Percentiles rank a stretch among this genome's conserved stretches.
Evolutionary conservation across 2,329 filamentous ascomycete genomes (phyloP).

Genomic region (Calonectria hawksworthii): DNA sequence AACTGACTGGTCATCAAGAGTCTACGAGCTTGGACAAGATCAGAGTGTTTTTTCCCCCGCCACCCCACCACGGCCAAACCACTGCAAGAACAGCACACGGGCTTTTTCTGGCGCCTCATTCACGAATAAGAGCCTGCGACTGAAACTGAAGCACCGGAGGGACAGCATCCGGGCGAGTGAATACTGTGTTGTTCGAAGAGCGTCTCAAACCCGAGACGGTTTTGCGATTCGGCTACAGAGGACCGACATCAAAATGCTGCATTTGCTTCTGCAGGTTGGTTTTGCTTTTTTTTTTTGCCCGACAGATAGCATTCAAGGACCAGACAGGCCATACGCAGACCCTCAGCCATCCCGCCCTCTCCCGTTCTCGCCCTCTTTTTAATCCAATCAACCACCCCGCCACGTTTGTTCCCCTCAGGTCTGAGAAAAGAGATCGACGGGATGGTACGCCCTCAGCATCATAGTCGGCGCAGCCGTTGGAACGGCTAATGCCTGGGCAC

Average conservation of each 20-base stretch:
- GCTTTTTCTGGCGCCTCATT: background rate
- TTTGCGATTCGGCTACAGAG: background rate
- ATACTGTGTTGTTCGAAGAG: background rate
- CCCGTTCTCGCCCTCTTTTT: background rate
- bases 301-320: background rate
- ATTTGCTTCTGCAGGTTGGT: background rate
- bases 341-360: conserved; percentile 1
- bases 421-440: conserved; percentile 9
- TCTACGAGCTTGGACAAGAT: background rate
- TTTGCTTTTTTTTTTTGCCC: conserved; percentile 12
- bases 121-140: conserved; percentile 15
- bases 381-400: conserved; percentile 1
- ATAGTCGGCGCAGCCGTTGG: conserved; percentile 31
- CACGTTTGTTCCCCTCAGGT: background rate
- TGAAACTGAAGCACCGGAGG: conserved; percentile 25
- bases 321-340: background rate
- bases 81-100: background rate
- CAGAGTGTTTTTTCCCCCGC: conserved; percentile 2
- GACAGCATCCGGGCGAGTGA: background rate
- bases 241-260: background rate
- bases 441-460: conserved; percentile 27
- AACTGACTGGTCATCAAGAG: background rate
- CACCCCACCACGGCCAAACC: background rate
- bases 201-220: conserved; percentile 2
- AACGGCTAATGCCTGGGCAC: conserved; percentile 41